Percentiles rank a stretch among this genome's conserved stretches.
phyloP scores from a whole-genome alignment of 495 filamentous ascomycete species.

The Penicillium roqueforti region DNA sequence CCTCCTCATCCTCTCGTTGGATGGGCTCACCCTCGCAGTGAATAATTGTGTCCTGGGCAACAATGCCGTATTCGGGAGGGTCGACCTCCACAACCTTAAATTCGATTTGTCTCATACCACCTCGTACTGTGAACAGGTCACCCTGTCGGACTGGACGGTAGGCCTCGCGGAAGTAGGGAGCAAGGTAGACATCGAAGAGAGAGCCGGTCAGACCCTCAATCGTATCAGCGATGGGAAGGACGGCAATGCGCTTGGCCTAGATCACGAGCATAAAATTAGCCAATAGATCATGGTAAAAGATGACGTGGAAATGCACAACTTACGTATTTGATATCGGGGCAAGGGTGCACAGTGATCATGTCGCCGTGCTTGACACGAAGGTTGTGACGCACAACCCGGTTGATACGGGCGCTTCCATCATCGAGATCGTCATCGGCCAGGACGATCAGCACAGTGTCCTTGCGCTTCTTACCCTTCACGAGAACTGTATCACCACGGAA shows the following conservation, averaged over 20 bases:
- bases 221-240: conserved; percentile 96
- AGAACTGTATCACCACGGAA: conserved; percentile 98
- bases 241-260: conserved; percentile 96
- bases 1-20: conserved; percentile 97
- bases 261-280: conserved; percentile 12
- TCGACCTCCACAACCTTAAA: conserved; percentile 99
- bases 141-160: conserved; percentile 95
- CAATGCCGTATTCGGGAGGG: conserved; percentile 95
- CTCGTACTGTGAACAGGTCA: conserved; percentile 93
- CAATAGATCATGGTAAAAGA: not conserved
- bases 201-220: conserved; percentile 96
- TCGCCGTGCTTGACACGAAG: conserved; percentile 97
- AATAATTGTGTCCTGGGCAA: conserved; percentile 96
- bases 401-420: conserved; percentile 93
- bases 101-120: conserved; percentile 97
- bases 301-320: conserved; percentile 24
- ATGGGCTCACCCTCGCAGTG: conserved; percentile 99
- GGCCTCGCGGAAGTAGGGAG: conserved; percentile 98
- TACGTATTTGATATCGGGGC: conserved; percentile 99
- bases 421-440: conserved; percentile 96
- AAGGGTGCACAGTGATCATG: conserved; percentile 94
- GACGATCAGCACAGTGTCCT: conserved; percentile 97
- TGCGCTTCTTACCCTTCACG: conserved; percentile 99
- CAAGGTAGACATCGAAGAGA: conserved; percentile 97
- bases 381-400: conserved; percentile 97